phyloP scores from a whole-genome alignment of 208 protist genomes.

The Porcisia deanei region DNA sequence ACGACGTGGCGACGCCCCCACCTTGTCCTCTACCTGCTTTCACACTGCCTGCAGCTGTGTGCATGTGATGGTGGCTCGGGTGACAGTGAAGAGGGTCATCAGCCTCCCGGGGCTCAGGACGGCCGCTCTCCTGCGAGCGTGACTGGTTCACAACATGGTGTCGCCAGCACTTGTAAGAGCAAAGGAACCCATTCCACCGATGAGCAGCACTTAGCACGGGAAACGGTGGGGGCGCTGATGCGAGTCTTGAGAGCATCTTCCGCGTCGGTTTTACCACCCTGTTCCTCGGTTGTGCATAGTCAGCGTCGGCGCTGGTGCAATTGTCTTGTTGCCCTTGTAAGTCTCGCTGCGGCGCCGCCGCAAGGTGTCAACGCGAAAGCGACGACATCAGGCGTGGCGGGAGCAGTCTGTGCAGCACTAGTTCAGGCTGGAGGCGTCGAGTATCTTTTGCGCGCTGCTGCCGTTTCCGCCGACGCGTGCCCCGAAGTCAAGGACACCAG shows the following conservation, averaged over 20 bases:
- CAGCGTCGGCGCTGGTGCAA: slow-evolving; percentile 17
- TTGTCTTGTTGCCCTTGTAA: slow-evolving; percentile 22
- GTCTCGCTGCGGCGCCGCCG: not conserved
- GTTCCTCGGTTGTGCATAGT: not conserved
- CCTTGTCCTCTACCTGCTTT: slow-evolving; percentile 13
- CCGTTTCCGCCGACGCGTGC: not conserved
- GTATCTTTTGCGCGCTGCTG: slow-evolving; percentile 20
- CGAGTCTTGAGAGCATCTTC: slow-evolving; percentile 11
- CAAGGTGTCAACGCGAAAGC: not conserved
- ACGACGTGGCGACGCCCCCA: slow-evolving; percentile 12
- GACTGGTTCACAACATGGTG: not conserved
- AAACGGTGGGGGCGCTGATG: slow-evolving; percentile 21
- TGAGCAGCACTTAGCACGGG: slow-evolving; percentile 19
- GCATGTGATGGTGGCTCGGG: not conserved
- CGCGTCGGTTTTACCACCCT: not conserved
- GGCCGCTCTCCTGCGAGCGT: not conserved
- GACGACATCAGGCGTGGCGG: slow-evolving; percentile 6
- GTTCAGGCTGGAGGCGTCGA: slow-evolving; percentile 17
- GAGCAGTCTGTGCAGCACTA: slow-evolving; percentile 23
- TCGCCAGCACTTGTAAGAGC: not conserved
- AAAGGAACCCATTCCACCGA: not conserved
- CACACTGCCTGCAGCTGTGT: slow-evolving; percentile 25
- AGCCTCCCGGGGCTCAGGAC: not conserved
- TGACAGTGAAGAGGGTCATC: not conserved
- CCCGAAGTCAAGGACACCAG: not conserved